Base-by-base conservation (phyloP, 768 basidiomycete genomes). In the Rhodosporidiobolus sp. region DNA sequence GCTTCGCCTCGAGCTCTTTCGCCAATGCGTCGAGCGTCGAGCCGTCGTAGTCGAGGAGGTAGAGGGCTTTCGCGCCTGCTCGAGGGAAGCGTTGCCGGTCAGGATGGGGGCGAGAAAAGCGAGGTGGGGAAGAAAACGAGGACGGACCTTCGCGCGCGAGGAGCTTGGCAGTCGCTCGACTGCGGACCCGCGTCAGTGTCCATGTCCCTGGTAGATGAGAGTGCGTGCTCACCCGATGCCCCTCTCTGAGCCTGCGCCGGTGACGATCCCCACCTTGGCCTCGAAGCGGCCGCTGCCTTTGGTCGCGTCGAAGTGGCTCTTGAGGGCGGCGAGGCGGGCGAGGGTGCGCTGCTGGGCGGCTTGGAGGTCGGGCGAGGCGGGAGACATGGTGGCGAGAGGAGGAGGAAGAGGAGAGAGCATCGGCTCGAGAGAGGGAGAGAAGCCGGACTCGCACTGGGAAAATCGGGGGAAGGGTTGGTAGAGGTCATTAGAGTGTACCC, bases 221-320 rank as follows among this genome's bases (percentile, higher is more conserved):
- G 20, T 16, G 12, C 1, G n/a, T 5, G n/a, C 86, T 75, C 82
- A 94, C 89, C 94, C 94, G 71, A 96, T 96, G 26, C 94, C 94
- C 79, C 89, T 88, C 75, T 89, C 79, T 28, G 91, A 93, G 43
- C 90, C 89, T 43, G 89, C 92, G 26, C 94, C 94, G 1, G 94
- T 95, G 76, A 95, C 86, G 67, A 95, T 85, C 77, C 89, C 91
- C 34, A 94, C 90, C 80, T 92, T 94, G 73, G 85, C 87, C 78
- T 84, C 85, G 74, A 94, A 84, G 77, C 87, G 85, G 28, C 81
- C 83, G 38, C 83, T 81, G 53, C 88, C 85, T 43, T 87, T 83
- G 30, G 86, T 77, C 35, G 80, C 83, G 54, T 84, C 79, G 49
- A 93, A 84, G 70, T 92, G 91, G 0, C 85, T 83, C 79, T 88